Evolutionary conservation across 208 protist species (phyloP), one percentile per base, ranked within the genome.

Genomic region (Leishmania tarentolae): DNA sequence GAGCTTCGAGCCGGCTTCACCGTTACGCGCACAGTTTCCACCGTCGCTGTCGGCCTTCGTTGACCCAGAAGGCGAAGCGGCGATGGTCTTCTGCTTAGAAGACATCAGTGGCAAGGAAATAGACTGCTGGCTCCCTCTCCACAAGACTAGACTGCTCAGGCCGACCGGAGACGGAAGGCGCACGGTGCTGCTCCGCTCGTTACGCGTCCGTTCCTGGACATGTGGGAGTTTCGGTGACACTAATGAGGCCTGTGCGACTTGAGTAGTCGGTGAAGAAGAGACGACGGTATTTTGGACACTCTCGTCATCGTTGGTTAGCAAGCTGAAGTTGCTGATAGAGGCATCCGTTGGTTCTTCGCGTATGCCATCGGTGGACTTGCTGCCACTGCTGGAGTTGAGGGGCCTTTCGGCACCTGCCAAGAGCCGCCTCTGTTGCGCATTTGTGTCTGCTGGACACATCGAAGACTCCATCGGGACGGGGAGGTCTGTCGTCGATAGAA

Each of bases 131-230:
- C 21, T 79, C 61, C 28, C 47, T 1, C 31, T 72, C 28, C 19
- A 53, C n/a, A 69, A 71, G 19, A 68, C 35, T 21, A 74, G 47
- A n/a, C 42, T 78, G 74, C 69, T 73, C 9, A 69, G 47, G 24
- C 46, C 68, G 0, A 75, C 80, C 2, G 80, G 80, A 37, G 80
- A 83, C 6, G 79, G 79, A 3, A 69, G 42, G 44, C 40, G 80
- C n/a, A 79, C 44, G 31, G 15, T 42, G 7, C 28, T 46, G 2
- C 66, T 56, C 0, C 37, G 37, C 35, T 2, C 13, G 52, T 24
- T 53, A 37, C 56, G n/a, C 13, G 71, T 6, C 11, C 71, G 71
- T 31, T 21, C 28, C 44, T 56, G 3, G 31, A 15, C 71, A 21
- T 57, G 71, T 17, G 75, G 2, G 24, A 66, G 56, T 40, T 68